Base-by-base conservation (phyloP, 495 filamentous ascomycete genomes). In the Copromyces sp. region DNA sequence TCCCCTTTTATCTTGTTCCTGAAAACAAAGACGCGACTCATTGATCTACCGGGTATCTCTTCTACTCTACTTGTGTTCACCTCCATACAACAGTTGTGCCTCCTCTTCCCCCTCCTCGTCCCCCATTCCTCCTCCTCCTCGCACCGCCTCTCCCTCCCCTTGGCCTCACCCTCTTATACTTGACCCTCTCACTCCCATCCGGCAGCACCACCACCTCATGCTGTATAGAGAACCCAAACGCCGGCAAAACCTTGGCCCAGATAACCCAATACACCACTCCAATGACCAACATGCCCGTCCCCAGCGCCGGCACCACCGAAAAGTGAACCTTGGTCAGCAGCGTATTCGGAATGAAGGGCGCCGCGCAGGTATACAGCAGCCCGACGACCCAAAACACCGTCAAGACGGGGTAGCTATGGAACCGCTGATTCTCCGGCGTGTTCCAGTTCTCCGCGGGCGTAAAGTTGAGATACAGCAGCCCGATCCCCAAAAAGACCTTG, bases 401-500 rank as follows among this genome's bases (percentile, higher is more conserved):
- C 72, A 86, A 74, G 11, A 82, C 74, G 29, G 83, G 81, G 47
- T 80, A 81, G 73, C 81, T 83, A 39, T 74, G 73, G 75, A 84
- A 81, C 14, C 53, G 2, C 53, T 35, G 1, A 17, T 65, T 65
- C 32, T 65, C 53, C 12, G 53, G 53, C 29, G 81, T 78, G 8
- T 77, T 71, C 81, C 81, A 82, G 6, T 74, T 59, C 71, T 82
- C 81, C 4, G 74, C 81, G 0, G 83, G 81, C 12, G 77, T 72
- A 75, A 83, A 86, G 72, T 78, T 81, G 68, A 80, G 77, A 61
- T 82, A 82, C 17, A 82, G 72, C 16, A 82, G 73, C 71, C 78
- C 88, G 73, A 85, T 82, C 71, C 83, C 83, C 70, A 89, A 87
- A 79, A 90, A 83, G 41, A 89, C 84, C 70, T 82, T 81, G 72